phyloP scores from a whole-genome alignment of 176 grass and related monocot genomes.

The Juncus inflexus region DNA sequence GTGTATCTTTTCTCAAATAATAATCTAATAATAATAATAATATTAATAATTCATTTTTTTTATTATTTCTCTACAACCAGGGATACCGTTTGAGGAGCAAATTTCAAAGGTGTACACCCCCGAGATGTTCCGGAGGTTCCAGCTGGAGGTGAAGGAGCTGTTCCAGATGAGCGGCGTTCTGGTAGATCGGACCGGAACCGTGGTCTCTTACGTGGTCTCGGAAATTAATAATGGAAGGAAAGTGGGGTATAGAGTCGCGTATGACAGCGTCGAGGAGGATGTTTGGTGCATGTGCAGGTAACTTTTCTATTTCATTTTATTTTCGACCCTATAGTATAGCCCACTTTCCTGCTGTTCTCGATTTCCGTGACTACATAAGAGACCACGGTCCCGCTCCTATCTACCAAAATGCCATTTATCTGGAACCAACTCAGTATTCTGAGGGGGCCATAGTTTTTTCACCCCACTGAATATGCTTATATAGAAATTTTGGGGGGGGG shows the following conservation, averaged over 20 bases:
- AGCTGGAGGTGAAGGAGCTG: constrained; percentile 54
- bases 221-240: constrained; percentile 50
- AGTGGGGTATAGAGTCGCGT: constrained; percentile 63
- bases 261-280: constrained; percentile 68
- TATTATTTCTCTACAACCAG: not conserved
- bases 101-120: constrained; percentile 63
- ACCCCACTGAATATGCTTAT: too few species aligned
- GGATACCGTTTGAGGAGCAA: constrained; percentile 56
- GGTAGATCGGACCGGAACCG: constrained; percentile 45
- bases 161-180: constrained; percentile 53
- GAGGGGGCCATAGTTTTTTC: too few species aligned
- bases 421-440: too few species aligned
- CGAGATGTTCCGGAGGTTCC: constrained; percentile 67
- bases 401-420: constrained; percentile 42
- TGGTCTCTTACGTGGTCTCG: constrained; percentile 57
- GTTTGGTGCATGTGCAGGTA: constrained; percentile 68
- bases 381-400: constrained; percentile 44
- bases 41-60: too few species aligned
- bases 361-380: constrained; percentile 67
- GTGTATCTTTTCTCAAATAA: too few species aligned
- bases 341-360: constrained; percentile 47
- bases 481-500: too few species aligned
- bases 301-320: not conserved
- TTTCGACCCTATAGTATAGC: too few species aligned
- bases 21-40: too few species aligned